phyloP scores from a whole-genome alignment of 2,329 filamentous ascomycete genomes.

The Hortaea sp. region DNA sequence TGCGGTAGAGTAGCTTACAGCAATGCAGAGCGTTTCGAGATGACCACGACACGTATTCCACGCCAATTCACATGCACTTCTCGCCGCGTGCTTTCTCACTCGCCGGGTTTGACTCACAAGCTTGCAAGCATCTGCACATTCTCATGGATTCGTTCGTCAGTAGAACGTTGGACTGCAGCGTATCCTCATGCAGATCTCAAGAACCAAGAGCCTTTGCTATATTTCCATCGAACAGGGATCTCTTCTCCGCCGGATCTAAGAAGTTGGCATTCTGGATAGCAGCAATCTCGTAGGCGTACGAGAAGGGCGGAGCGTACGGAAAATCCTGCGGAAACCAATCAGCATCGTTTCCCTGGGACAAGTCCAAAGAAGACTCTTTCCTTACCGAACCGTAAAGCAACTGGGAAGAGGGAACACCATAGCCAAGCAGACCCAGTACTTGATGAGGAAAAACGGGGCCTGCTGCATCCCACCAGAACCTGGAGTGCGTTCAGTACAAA shows the following conservation, averaged over 20 bases:
- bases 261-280: slow-evolving; percentile 6
- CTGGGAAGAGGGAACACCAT: slow-evolving; percentile 21
- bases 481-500: slow-evolving; percentile 2
- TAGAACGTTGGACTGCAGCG: too few species aligned
- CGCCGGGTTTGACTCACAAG: too few species aligned
- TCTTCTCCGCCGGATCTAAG: slow-evolving; percentile 4
- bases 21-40: too few species aligned
- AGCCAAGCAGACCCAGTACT: slow-evolving; percentile 25
- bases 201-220: neutral
- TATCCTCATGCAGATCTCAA: neutral
- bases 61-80: too few species aligned
- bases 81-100: too few species aligned
- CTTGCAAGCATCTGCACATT: too few species aligned
- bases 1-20: too few species aligned
- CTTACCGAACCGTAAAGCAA: slow-evolving; percentile 29
- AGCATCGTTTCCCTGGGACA: too few species aligned
- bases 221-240: slow-evolving; percentile 3
- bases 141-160: too few species aligned
- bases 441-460: slow-evolving; percentile 29
- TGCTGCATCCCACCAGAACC: slow-evolving; percentile 28
- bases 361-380: neutral
- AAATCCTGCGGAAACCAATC: slow-evolving; percentile 2
- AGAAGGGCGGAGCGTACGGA: slow-evolving; percentile 3
- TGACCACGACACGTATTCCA: too few species aligned
- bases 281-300: slow-evolving; percentile 4